Evolutionary conservation across 148 eudicot species (phyloP).

Genomic region (Spergularia marina): DNA sequence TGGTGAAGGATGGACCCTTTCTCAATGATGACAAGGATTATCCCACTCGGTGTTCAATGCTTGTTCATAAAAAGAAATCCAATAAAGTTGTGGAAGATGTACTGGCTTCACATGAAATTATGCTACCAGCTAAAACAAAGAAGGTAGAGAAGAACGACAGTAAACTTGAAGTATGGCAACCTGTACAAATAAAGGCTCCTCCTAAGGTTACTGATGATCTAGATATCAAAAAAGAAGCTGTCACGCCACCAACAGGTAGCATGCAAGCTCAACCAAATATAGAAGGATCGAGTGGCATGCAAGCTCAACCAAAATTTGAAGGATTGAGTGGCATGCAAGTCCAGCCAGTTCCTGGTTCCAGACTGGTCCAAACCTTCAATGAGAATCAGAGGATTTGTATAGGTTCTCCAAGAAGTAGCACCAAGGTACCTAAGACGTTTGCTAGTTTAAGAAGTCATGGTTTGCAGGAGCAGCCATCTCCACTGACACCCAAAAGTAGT

Average conservation of each 20-base stretch:
- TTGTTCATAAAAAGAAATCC: slow-evolving; percentile 73
- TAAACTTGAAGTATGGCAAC: slow-evolving; percentile 26
- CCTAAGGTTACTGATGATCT: slow-evolving; percentile 31
- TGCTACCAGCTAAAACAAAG: slow-evolving; percentile 31
- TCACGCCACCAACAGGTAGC: slow-evolving; percentile 41
- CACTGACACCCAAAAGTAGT: slow-evolving; percentile 26
- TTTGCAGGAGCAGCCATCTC: slow-evolving; percentile 34
- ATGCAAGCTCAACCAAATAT: slow-evolving; percentile 28
- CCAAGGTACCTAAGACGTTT: slow-evolving; percentile 25
- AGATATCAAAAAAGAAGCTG: slow-evolving; percentile 42
- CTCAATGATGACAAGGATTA: slow-evolving; percentile 64
- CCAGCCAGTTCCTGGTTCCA: slow-evolving; percentile 31
- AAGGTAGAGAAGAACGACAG: slow-evolving; percentile 31
- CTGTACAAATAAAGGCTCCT: slow-evolving; percentile 16
- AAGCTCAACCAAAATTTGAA: slow-evolving; percentile 31
- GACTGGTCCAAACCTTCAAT: slow-evolving; percentile 29
- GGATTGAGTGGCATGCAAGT: slow-evolving; percentile 27
- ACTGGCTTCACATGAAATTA: slow-evolving; percentile 36
- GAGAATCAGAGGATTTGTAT: slow-evolving; percentile 28
- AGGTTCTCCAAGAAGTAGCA: slow-evolving; percentile 27
- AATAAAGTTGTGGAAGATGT: slow-evolving; percentile 57
- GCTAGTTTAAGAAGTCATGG: slow-evolving; percentile 28
- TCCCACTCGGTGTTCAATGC: slow-evolving; percentile 72
- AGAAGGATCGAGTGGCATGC: slow-evolving; percentile 26
- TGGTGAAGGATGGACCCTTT: slow-evolving; percentile 88